phyloP scores from a whole-genome alignment of 352 stramenopile genomes.

The Phytophthora constricta region DNA sequence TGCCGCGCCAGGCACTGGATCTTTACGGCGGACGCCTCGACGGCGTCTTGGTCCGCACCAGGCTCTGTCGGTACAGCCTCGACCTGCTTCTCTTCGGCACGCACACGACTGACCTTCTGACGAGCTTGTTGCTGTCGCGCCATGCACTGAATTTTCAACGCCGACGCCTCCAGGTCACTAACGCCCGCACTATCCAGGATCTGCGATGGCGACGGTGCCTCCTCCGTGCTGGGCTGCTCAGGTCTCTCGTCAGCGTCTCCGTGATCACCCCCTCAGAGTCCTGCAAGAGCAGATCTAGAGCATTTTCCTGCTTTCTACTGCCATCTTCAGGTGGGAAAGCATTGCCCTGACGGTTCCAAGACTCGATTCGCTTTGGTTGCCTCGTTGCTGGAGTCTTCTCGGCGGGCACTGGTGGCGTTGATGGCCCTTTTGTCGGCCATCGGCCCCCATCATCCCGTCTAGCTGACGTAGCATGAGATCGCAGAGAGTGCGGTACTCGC shows the following conservation, averaged over 20 bases:
- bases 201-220: background rate
- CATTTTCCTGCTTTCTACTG: slow-evolving; percentile 23
- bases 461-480: slow-evolving; percentile 67
- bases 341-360: no score
- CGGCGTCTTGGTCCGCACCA: background rate
- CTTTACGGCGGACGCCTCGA: slow-evolving; percentile 37
- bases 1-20: slow-evolving; percentile 71
- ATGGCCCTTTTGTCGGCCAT: slow-evolving; percentile 5
- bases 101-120: slow-evolving; percentile 14
- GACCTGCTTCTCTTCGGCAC: slow-evolving; percentile 10
- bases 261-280: slow-evolving; percentile 19
- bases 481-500: slow-evolving; percentile 61
- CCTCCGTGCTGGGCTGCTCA: background rate
- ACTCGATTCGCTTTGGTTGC: no score
- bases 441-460: slow-evolving; percentile 58
- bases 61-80: slow-evolving; percentile 2
- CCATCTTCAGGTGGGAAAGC: no score
- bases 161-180: slow-evolving; percentile 15
- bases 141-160: slow-evolving; percentile 43
- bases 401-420: slow-evolving; percentile 7
- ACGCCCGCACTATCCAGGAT: background rate
- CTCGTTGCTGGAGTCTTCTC: slow-evolving; percentile 4
- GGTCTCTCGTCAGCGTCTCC: slow-evolving; percentile 2
- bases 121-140: slow-evolving; percentile 42
- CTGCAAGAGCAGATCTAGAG: slow-evolving; percentile 26